Percentiles rank a stretch among this genome's conserved stretches.
phyloP scores from a whole-genome alignment of 371 early-diverging fungal genomes.

The Mortierella sp. region DNA sequence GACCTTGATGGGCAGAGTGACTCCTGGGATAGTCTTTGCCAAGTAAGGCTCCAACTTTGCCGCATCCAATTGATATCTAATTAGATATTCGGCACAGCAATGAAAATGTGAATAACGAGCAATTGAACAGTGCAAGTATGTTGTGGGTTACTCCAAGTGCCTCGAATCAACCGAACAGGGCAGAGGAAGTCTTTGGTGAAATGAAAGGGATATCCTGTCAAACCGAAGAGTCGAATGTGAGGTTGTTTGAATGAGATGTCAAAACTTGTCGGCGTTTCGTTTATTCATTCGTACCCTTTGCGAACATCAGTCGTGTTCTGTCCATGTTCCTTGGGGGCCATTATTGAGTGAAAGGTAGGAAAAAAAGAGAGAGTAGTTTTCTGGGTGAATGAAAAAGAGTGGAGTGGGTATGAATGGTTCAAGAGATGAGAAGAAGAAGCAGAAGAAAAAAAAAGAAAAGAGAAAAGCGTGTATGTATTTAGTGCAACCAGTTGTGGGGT shows the following conservation, averaged over 20 bases:
- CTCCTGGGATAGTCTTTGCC: slow-evolving; percentile 60
- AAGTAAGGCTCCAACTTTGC: slow-evolving; percentile 71
- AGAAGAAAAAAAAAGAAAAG: neutral
- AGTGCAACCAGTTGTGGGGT: neutral
- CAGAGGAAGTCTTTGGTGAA: no score
- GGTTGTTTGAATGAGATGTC: neutral
- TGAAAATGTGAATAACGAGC: neutral
- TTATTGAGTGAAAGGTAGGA: slow-evolving; percentile 11
- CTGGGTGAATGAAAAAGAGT: neutral
- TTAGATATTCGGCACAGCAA: neutral
- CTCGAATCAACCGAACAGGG: neutral
- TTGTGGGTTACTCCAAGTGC: neutral
- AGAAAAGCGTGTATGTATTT: neutral
- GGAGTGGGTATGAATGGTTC: neutral
- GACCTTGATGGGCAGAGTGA: slow-evolving; percentile 75
- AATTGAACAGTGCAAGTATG: neutral
- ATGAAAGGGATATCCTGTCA: no score
- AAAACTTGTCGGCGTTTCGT: neutral
- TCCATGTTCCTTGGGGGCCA: slow-evolving; percentile 53
- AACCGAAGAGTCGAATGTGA: neutral
- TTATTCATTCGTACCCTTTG: slow-evolving; percentile 29
- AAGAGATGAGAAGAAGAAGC: neutral
- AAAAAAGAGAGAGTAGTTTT: neutral
- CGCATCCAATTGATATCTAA: slow-evolving; percentile 76
- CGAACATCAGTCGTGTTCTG: slow-evolving; percentile 55